Evolutionary conservation across 1,139 yeast genomes (phyloP), one percentile per base, ranked within the genome.

Genomic region (Suhomyces terraborum): DNA sequence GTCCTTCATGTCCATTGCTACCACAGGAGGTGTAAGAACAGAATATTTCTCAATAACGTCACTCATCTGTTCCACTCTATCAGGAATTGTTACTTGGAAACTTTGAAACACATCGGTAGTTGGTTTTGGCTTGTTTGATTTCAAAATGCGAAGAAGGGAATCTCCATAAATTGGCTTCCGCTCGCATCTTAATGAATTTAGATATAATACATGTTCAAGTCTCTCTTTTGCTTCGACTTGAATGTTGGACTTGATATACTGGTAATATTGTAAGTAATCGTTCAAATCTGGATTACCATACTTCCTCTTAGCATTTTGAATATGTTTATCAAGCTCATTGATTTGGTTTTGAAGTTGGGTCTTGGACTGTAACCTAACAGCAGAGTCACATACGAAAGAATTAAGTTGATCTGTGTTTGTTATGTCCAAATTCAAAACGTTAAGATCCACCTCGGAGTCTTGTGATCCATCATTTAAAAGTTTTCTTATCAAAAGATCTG

Each of bases 11-110:
- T 91, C 94, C 43, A 87, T 68, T 1, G 89, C 79, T 4, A 91
- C 94, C 2, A 80, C 96, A 3, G 82, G 69, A 0, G 99, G 98
- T 0, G 98, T 93, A 3, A 93, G 77, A 49, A 88, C 94, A 0
- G 95, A 87, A 61, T 74, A 94, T 48, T 84, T 80, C 32, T 88
- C 89, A 45, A 93, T 75, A 0, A 71, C 62, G 23, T 79, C 82
- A 10, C 62, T 50, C 78, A 78, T 64, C 1, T 43, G 41, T 10
- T 58, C 64, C 3, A 73, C 77, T 27, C 87, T 64, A 19, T 69
- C 64, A 1, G 66, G 59, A 18, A 79, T 55, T 0, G 76, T 53
- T 31, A 69, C 55, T 13, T 72, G 64, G 52, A 80, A 56, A 7
- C 61, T 57, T 6, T 54, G 53, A 42, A 64, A 54, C 1, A 56